Conservation (phyloP, 1,139 yeast species). For the Blastobotrys petasosporus region DNA sequence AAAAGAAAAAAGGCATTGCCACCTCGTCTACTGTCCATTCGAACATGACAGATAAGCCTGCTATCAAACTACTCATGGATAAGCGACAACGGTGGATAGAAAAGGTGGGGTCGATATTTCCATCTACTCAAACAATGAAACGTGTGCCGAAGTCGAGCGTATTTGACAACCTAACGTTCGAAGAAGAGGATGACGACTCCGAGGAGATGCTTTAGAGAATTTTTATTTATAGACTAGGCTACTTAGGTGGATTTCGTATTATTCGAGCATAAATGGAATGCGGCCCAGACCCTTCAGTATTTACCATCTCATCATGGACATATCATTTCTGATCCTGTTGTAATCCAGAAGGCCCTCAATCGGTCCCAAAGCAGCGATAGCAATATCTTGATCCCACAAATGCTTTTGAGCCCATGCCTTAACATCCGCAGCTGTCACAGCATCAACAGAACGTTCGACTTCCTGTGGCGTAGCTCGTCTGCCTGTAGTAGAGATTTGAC, state of each 20-base stretch:
- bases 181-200: conserved; percentile 48
- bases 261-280: not conserved
- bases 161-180: conserved; percentile 41
- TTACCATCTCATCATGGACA: conserved; percentile 36
- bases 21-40: conserved; percentile 23
- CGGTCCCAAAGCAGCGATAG: conserved; percentile 87
- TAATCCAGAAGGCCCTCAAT: conserved; percentile 58
- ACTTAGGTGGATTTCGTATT: not conserved
- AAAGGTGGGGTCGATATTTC: conserved; percentile 80
- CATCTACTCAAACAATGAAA: conserved; percentile 58
- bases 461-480: conserved; percentile 86
- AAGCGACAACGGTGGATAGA: conserved; percentile 85
- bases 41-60: conserved; percentile 55
- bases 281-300: not conserved
- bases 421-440: conserved; percentile 73
- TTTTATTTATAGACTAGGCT: not conserved
- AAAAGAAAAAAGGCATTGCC: conserved; percentile 50
- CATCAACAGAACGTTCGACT: conserved; percentile 77
- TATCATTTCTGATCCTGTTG: conserved; percentile 44
- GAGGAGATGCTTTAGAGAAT: conserved; percentile 6
- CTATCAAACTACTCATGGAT: conserved; percentile 71
- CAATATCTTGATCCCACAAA: conserved; percentile 71
- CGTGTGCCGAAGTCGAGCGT: conserved; percentile 65
- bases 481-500: conserved; percentile 95
- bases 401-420: conserved; percentile 84